These are phyloP conservation scores for Mycosarcoma maydis DNA, from an alignment of 1,284 basidiomycete genomes.

Conservation along the genomic window DNA sequence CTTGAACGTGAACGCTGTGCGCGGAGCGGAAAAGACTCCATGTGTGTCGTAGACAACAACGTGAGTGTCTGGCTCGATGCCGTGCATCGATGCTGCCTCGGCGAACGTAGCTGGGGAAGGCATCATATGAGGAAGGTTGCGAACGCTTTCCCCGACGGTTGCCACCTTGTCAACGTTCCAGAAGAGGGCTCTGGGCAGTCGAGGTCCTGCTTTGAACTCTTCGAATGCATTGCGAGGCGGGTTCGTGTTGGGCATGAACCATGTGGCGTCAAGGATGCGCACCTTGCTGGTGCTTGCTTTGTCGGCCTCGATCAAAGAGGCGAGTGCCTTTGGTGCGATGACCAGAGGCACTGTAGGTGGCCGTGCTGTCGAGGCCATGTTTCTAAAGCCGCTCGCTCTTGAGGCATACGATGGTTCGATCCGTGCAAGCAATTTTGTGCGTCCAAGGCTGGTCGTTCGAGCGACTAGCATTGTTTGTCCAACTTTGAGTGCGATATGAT, in stretches of 20 bases:
- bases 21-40: conserved; percentile 50
- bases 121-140: conserved; percentile 87
- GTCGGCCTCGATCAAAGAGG: conserved; percentile 24
- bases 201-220: conserved; percentile 74
- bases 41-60: conserved; percentile 81
- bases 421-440: conserved; percentile 1
- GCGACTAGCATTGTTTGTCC: conserved; percentile 13
- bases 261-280: conserved; percentile 74
- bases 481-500: too few species aligned
- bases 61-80: conserved; percentile 79
- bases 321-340: conserved; percentile 43
- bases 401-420: background rate
- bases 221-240: conserved; percentile 72
- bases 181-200: conserved; percentile 79
- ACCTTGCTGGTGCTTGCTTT: conserved; percentile 15
- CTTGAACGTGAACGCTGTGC: conserved; percentile 59
- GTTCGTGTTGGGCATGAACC: conserved; percentile 86
- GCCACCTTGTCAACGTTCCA: conserved; percentile 81
- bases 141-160: conserved; percentile 48
- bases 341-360: conserved; percentile 40
- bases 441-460: background rate
- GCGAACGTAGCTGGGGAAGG: conserved; percentile 80
- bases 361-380: conserved; percentile 33
- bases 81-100: conserved; percentile 79
- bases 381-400: conserved; percentile 1